These are phyloP conservation scores for Sclerotinia minor DNA, from an alignment of 2,329 filamentous ascomycete genomes.

Conservation along the genomic window DNA sequence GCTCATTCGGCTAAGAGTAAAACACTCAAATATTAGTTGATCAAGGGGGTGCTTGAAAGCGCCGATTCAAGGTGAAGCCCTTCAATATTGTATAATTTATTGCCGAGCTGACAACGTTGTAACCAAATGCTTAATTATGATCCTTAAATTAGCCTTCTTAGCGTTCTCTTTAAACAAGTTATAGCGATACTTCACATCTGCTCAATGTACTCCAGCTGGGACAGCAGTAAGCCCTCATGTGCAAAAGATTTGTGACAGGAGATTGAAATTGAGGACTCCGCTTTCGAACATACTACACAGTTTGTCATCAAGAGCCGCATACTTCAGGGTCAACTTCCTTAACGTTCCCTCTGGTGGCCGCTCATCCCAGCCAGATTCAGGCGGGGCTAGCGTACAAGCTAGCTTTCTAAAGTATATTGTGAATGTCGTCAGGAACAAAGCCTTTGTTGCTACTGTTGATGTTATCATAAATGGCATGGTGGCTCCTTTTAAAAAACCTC, in stretches of 20 bases:
- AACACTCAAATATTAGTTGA: background rate
- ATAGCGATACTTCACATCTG: conserved; percentile 49
- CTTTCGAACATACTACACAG: conserved; percentile 59
- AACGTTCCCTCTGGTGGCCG: conserved; percentile 71
- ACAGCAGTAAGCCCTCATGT: conserved; percentile 51
- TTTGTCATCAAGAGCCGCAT: conserved; percentile 64
- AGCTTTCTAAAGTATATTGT: conserved; percentile 70
- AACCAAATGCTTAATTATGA: background rate
- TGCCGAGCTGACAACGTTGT: background rate
- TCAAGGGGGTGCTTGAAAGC: background rate
- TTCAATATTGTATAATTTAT: too few species aligned
- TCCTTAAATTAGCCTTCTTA: background rate
- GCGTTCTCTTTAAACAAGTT: background rate
- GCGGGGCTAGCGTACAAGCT: conserved; percentile 67
- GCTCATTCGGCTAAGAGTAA: background rate
- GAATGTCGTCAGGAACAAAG: conserved; percentile 63
- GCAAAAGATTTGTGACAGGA: conserved; percentile 72
- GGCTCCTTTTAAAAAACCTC: conserved; percentile 50
- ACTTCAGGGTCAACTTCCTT: conserved; percentile 69
- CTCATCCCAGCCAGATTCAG: conserved; percentile 54
- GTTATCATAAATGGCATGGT: conserved; percentile 49
- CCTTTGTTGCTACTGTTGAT: conserved; percentile 51
- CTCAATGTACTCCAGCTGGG: conserved; percentile 48
- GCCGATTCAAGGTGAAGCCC: background rate
- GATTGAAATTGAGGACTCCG: conserved; percentile 63